These are phyloP conservation scores for Physcomitrium patens DNA, from an alignment of 225 moss, liverwort and hornwort species.

Conservation along the genomic window DNA sequence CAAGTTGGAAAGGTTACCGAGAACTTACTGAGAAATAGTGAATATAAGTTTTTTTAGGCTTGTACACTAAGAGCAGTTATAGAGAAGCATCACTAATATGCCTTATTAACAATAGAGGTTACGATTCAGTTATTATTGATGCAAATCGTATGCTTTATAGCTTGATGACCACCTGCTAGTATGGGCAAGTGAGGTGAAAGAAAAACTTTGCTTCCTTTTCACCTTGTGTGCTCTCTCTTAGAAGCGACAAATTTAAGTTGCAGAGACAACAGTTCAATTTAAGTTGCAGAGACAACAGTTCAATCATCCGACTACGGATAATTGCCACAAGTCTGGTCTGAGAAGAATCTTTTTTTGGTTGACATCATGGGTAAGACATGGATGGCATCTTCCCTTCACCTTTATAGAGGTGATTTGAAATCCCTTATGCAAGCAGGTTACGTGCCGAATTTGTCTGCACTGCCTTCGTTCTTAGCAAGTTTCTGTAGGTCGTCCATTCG, in stretches of 20 bases:
- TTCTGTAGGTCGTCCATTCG: conserved; percentile 39
- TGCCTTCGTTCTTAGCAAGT: not conserved
- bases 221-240: no score
- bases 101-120: not conserved
- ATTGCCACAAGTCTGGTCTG: not conserved
- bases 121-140: not conserved
- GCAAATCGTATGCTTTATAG: not conserved
- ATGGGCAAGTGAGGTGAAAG: conserved; percentile 8
- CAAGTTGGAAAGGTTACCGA: conserved; percentile 84
- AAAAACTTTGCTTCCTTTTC: not conserved
- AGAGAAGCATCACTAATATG: not conserved
- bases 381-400: not conserved
- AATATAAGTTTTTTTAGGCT: not conserved
- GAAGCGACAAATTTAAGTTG: no score
- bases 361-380: not conserved
- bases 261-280: no score
- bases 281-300: no score
- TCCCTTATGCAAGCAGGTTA: conserved; percentile 4
- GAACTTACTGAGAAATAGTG: conserved; percentile 80
- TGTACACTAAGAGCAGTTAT: not conserved
- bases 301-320: not conserved
- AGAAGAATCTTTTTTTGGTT: not conserved
- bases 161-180: conserved; percentile 13
- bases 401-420: not conserved
- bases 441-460: not conserved